Evolutionary conservation across 1,139 yeast genomes (phyloP).

Genomic region (Suhomyces atakaporum): DNA sequence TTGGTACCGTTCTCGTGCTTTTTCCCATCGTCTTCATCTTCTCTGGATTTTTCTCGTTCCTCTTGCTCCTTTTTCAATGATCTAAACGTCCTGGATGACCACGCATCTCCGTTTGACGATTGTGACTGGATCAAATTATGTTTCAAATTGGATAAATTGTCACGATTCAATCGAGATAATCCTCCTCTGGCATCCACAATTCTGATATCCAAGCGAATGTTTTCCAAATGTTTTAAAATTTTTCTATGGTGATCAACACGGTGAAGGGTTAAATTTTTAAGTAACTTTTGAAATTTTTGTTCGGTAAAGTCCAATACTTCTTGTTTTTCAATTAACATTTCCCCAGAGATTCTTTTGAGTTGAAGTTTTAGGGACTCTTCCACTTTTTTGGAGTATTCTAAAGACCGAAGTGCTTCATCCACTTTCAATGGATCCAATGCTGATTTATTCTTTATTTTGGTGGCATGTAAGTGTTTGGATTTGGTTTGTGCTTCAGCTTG

Average conservation of each 20-base stretch:
- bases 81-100: slow-evolving; percentile 65
- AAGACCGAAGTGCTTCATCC: slow-evolving; percentile 80
- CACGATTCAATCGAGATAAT: slow-evolving; percentile 80
- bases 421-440: slow-evolving; percentile 85
- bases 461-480: slow-evolving; percentile 70
- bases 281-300: slow-evolving; percentile 49
- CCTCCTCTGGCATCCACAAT: slow-evolving; percentile 81
- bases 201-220: slow-evolving; percentile 70
- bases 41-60: slow-evolving; percentile 16
- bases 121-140: slow-evolving; percentile 54
- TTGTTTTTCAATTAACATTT: slow-evolving; percentile 74
- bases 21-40: slow-evolving; percentile 24
- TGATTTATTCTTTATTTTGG: slow-evolving; percentile 70
- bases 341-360: slow-evolving; percentile 80
- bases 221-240: slow-evolving; percentile 73
- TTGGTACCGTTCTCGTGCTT: slow-evolving; percentile 26
- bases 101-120: slow-evolving; percentile 56
- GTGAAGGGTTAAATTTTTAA: slow-evolving; percentile 65
- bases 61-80: slow-evolving; percentile 47
- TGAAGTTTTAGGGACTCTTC: slow-evolving; percentile 77
- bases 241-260: slow-evolving; percentile 87
- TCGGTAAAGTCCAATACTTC: slow-evolving; percentile 61
- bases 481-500: slow-evolving; percentile 78
- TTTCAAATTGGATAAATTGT: slow-evolving; percentile 50
- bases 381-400: slow-evolving; percentile 77